These are phyloP conservation scores for Herpetomonas tarakana DNA, from an alignment of 208 protist genomes.

Conservation along the genomic window DNA sequence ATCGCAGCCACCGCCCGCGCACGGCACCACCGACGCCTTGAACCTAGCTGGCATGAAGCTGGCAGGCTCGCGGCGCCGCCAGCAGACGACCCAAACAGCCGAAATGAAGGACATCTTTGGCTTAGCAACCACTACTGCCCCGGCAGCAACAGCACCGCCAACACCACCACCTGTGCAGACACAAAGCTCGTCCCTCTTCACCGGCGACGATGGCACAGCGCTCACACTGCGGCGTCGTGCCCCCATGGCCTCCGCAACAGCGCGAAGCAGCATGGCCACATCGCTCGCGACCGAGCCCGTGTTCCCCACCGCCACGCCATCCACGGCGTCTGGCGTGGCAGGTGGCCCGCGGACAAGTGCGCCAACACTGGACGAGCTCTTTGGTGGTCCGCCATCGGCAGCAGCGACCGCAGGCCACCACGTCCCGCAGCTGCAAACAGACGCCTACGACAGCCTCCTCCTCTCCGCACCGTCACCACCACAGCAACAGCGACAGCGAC, in stretches of 20 bases:
- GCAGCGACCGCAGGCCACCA: constrained; percentile 1
- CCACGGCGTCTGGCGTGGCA: no score
- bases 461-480: constrained; percentile 5
- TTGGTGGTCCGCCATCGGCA: constrained; percentile 5
- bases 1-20: no score
- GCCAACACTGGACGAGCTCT: constrained; percentile 37
- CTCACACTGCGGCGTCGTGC: neutral
- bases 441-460: neutral
- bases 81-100: neutral
- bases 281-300: neutral
- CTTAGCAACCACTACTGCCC: neutral
- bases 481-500: constrained; percentile 2
- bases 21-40: no score
- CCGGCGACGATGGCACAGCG: neutral
- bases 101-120: neutral
- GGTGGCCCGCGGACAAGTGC: no score
- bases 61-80: no score
- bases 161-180: neutral
- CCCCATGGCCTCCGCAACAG: neutral
- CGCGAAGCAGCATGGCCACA: no score
- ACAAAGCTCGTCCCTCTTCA: neutral
- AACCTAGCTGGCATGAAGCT: no score
- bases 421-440: neutral
- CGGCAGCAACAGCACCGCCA: neutral
- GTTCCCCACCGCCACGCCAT: no score